A percentile compares a stretch with the other conserved stretches of the same genome.
phyloP scores from a whole-genome alignment of 1,284 basidiomycete genomes.

The Coniferiporia weirii region DNA sequence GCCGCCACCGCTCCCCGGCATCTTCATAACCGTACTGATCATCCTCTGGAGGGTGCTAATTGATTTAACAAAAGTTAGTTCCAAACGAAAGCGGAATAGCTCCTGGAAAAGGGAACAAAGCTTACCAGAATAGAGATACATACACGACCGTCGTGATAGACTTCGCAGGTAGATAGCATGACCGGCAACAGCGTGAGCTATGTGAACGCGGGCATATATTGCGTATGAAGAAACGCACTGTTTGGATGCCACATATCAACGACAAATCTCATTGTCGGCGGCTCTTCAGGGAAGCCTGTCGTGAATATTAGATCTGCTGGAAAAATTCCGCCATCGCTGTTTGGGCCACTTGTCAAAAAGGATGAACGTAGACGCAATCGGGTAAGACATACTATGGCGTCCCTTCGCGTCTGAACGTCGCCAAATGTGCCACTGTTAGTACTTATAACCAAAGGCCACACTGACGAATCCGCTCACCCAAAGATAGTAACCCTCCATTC shows the following conservation, averaged over 20 bases:
- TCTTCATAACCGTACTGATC: conserved; percentile 99
- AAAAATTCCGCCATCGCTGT: conserved; percentile 89
- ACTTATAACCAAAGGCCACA: background rate
- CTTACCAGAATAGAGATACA: conserved; percentile 95
- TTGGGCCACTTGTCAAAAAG: background rate
- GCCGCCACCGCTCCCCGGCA: conserved; percentile 95
- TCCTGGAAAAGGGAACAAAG: background rate
- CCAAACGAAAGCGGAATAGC: background rate
- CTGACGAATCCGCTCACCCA: conserved; percentile 52
- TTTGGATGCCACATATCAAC: conserved; percentile 99
- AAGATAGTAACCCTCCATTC: conserved; percentile 95
- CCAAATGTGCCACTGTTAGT: background rate
- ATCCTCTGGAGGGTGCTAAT: conserved; percentile 89
- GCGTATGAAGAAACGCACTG: conserved; percentile 47
- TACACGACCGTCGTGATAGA: conserved; percentile 85
- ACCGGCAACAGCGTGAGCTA: background rate
- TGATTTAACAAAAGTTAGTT: conserved; percentile 11
- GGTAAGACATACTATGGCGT: conserved; percentile 72
- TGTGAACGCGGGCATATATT: conserved; percentile 15
- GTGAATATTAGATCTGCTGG: conserved; percentile 87
- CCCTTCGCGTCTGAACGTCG: conserved; percentile 65
- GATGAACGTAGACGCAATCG: conserved; percentile 3
- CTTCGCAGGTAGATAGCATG: conserved; percentile 36
- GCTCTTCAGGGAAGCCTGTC: conserved; percentile 83
- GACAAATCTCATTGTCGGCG: conserved; percentile 94